Conservation (phyloP, 495 filamentous ascomycete species). For the Talaromyces trachyspermus region DNA sequence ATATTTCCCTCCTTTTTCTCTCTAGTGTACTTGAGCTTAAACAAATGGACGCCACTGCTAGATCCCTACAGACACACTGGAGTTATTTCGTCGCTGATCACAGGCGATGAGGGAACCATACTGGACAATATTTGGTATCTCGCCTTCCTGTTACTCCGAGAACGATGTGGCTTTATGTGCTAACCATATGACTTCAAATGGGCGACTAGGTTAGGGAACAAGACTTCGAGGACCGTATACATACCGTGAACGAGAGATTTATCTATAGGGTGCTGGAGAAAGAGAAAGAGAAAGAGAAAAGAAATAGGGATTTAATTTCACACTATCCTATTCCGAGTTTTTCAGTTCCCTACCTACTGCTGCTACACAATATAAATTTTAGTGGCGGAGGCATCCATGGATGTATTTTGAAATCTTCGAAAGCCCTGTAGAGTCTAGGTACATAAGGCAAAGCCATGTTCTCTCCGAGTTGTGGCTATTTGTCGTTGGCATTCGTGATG, state of each 20-base stretch:
- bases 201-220: constrained; percentile 1
- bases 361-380: no score
- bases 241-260: constrained; percentile 8
- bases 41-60: not conserved
- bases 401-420: no score
- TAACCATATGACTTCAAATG: not conserved
- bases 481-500: no score
- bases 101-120: constrained; percentile 1
- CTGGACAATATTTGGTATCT: constrained; percentile 4
- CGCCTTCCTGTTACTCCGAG: not conserved
- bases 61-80: constrained; percentile 7
- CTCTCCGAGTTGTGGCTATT: no score
- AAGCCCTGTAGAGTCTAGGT: no score
- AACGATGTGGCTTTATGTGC: not conserved
- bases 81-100: constrained; percentile 2
- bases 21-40: not conserved
- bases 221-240: constrained; percentile 1
- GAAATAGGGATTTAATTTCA: not conserved
- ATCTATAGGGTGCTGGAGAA: constrained; percentile 2
- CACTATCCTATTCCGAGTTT: no score
- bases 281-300: not conserved
- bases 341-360: no score
- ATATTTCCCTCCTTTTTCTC: not conserved
- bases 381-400: no score
- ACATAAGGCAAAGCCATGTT: no score